Evolutionary conservation across 331 rosid genomes (phyloP), one percentile per base, ranked within the genome.

Genomic region (Prunus yedoensis): DNA sequence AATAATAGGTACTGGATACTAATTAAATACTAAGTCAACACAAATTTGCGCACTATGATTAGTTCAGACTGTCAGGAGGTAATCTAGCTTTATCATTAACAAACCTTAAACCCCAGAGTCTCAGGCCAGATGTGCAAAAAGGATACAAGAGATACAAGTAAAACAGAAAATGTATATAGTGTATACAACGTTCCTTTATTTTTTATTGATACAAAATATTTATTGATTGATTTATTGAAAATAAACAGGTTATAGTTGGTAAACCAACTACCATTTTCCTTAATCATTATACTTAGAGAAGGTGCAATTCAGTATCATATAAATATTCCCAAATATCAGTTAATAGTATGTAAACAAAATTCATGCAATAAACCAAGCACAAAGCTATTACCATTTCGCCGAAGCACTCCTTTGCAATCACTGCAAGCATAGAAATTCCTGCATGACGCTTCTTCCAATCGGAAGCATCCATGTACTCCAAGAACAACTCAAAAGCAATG

Each of bases 381-480:
- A 27, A 35, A 28, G 5, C 12, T 3, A 21, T 25, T 71, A 71
- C 75, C 66, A 56, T 54, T 43, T 56, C 75, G 5, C 20, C 53
- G 5, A 32, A 71, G 38, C 66, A 71, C 65, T 71, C 75, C 53
- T 38, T 60, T 56, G 75, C 75, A 21, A 56, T 38, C 10, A 71
- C 75, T 3, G 65, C 65, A 20, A 71, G 65, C 75, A 71, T 35
- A 54, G 53, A 56, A 71, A 71, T 71, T 45, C 66, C 75, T 38
- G 75, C 75, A 0, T 71, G 66, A 16, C 66, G 75, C 53, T 71
- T 71, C 66, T 71, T 56, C 75, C 75, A 71, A 28, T 71, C 23
- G 1, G 52, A 13, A 71, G 65, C 38, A 43, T 56, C 75, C 66
- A 71, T 54, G 66, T 32, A 17, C 10, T 2, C 52, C 17, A 71